Evolutionary conservation across 176 grass and related monocot species (phyloP), one percentile per base, ranked within the genome.

Genomic region (Carex scoparia): DNA sequence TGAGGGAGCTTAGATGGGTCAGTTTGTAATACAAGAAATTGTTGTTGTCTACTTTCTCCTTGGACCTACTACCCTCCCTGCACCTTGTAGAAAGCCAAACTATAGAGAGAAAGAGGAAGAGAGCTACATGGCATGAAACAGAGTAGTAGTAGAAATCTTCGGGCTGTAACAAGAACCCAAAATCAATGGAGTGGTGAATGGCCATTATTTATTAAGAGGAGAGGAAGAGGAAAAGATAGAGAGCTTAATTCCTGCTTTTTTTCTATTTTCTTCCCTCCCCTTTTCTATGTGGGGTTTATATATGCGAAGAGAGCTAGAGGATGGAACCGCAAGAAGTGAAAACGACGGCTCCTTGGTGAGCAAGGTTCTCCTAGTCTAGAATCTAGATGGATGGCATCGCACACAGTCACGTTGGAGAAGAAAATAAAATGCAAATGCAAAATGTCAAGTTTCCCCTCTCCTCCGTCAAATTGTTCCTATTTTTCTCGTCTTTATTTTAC

Each of bases 21-120:
- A 90, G 11, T 44, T 13, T 80, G n/a, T 79, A 54, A 79, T 82
- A 79, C 16, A 73, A 82, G 83, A 92, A 90, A 61, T 51, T 13
- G 2, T 27, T 27, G 5, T 18, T 23, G 3, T 85, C 67, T 38
- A 37, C 4, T 53, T 53, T 42, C 14, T 68, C 83, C 35, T 65
- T 70, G 5, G 14, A 62, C 0, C 27, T 66, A 12, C 49, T 66
- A 12, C 49, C 88, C 51, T 70, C 79, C 62, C 85, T 89, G 10
- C 65, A 72, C 54, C 63, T 84, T 51, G 27, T 62, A 46, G 59
- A 71, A 18, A 86, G 35, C 72, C 81, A 90, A 69, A 74, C 30
- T 3, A 74, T 37, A 28, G 85, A 63, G 12, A 87, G 12, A 33
- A 81, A 35, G 4, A 92, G 49, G 3, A 98, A 53, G 1, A 49